A percentile compares a stretch with the other conserved stretches of the same genome.
phyloP scores from a whole-genome alignment of 169 alveolate genomes.

The Plasmodium cynomolgi region DNA sequence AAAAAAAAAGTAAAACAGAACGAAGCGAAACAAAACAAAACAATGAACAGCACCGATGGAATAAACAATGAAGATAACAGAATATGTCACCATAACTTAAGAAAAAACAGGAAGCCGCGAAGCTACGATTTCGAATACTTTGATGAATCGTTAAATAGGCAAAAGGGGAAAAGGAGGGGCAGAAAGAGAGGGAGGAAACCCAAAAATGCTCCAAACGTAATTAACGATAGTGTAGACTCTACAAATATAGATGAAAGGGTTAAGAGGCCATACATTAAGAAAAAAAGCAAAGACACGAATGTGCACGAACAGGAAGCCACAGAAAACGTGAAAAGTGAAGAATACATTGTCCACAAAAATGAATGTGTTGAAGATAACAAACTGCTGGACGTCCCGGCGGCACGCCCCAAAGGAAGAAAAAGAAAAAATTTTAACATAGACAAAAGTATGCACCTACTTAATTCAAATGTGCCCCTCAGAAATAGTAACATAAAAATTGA shows the following conservation, averaged over 20 bases:
- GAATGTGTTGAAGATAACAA: neutral
- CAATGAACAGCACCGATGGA: conserved; percentile 57
- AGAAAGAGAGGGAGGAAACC: conserved; percentile 47
- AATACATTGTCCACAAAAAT: neutral
- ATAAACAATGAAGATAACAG: conserved; percentile 42
- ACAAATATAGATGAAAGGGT: neutral
- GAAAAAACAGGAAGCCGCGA: conserved; percentile 70
- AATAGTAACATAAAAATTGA: conserved; percentile 56
- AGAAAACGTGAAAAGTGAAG: neutral
- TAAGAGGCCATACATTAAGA: conserved; percentile 2
- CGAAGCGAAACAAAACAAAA: neutral
- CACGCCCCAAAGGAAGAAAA: conserved; percentile 7
- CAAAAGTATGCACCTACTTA: conserved; percentile 24
- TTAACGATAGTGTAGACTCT: neutral
- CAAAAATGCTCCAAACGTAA: neutral
- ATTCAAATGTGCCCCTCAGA: conserved; percentile 43
- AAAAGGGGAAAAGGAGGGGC: conserved; percentile 17
- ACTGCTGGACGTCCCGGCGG: neutral
- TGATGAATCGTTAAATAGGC: conserved; percentile 39
- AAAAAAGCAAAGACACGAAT: conserved; percentile 5
- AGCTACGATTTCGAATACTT: conserved; percentile 59
- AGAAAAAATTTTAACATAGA: conserved; percentile 31
- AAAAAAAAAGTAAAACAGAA: neutral
- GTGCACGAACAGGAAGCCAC: neutral
- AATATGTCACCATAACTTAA: conserved; percentile 51